Evolutionary conservation across 1,284 basidiomycete genomes (phyloP).

Genomic region (Apiotrichum porosum): DNA sequence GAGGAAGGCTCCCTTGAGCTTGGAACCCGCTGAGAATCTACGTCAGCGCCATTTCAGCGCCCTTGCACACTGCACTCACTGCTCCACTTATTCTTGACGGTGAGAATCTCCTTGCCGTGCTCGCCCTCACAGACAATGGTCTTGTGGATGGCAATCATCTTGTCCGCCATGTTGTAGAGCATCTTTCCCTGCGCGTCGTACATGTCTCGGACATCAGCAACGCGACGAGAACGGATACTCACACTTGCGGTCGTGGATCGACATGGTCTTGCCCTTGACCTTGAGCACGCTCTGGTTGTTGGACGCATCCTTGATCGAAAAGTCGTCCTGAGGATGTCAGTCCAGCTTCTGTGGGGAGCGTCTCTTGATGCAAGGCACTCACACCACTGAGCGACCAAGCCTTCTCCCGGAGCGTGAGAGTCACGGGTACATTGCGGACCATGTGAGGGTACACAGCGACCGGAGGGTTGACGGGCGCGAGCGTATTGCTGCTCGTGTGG

Average conservation of each 20-base stretch:
- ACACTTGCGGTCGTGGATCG: slow-evolving; percentile 14
- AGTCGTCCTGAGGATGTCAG: slow-evolving; percentile 8
- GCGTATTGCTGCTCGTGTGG: slow-evolving; percentile 1
- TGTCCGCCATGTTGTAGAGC: slow-evolving; percentile 12
- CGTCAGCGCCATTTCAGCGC: no score
- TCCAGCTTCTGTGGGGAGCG: neutral
- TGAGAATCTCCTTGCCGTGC: slow-evolving; percentile 4
- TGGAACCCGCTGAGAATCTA: slow-evolving; percentile 1
- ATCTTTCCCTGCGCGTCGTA: slow-evolving; percentile 6
- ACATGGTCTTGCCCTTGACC: slow-evolving; percentile 5
- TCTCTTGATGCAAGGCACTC: neutral
- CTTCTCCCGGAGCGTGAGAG: slow-evolving; percentile 34
- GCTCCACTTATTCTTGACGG: slow-evolving; percentile 3
- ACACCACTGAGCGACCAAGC: slow-evolving; percentile 4
- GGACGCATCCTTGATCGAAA: slow-evolving; percentile 3
- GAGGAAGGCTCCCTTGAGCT: slow-evolving; percentile 4
- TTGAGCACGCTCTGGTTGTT: slow-evolving; percentile 5
- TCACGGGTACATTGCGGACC: neutral
- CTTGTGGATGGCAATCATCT: neutral
- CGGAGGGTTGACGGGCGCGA: slow-evolving; percentile 2
- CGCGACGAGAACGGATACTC: neutral
- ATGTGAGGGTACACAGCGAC: slow-evolving; percentile 6
- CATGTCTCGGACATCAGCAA: slow-evolving; percentile 4
- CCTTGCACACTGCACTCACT: neutral
- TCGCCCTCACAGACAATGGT: neutral